Evolutionary conservation across 2,329 filamentous ascomycete genomes (phyloP).

Genomic region (Xylaria sp.): DNA sequence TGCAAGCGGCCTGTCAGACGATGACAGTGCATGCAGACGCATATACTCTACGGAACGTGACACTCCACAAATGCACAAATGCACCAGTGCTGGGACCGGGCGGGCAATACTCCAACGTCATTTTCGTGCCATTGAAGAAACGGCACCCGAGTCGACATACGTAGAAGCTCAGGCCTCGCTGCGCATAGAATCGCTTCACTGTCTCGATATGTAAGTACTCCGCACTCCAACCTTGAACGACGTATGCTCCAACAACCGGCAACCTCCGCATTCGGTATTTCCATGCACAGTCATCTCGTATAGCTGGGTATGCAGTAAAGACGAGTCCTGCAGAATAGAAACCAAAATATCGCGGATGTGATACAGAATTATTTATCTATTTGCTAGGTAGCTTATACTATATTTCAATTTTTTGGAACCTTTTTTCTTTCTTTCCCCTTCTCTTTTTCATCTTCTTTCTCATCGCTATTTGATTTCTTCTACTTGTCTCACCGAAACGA

Average conservation of each 20-base stretch:
- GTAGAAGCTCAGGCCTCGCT: constrained; percentile 23
- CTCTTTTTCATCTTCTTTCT: not conserved
- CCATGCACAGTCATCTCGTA: constrained; percentile 4
- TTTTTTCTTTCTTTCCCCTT: not conserved
- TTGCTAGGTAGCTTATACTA: not conserved
- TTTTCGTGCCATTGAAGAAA: constrained; percentile 16
- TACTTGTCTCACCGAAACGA: not conserved
- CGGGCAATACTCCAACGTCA: constrained; percentile 26
- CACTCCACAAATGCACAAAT: constrained; percentile 30
- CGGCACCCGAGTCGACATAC: constrained; percentile 4
- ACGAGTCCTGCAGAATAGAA: constrained; percentile 4
- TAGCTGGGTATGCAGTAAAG: not conserved
- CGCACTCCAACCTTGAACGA: constrained; percentile 33
- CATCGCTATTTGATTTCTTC: not conserved
- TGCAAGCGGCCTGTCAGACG: constrained; percentile 17
- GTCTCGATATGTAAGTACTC: constrained; percentile 25
- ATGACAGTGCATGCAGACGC: constrained; percentile 26
- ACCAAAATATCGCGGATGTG: not conserved
- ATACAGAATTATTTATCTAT: not conserved
- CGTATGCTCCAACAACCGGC: constrained; percentile 23
- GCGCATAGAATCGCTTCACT: constrained; percentile 14
- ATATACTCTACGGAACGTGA: constrained; percentile 37
- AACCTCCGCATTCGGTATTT: constrained; percentile 12
- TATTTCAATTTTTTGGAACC: not conserved
- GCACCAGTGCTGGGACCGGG: constrained; percentile 13